Percentiles rank a stretch among this genome's conserved stretches.
Conservation (phyloP, 1,284 basidiomycete species). For the Pyrrhoderma noxium region DNA sequence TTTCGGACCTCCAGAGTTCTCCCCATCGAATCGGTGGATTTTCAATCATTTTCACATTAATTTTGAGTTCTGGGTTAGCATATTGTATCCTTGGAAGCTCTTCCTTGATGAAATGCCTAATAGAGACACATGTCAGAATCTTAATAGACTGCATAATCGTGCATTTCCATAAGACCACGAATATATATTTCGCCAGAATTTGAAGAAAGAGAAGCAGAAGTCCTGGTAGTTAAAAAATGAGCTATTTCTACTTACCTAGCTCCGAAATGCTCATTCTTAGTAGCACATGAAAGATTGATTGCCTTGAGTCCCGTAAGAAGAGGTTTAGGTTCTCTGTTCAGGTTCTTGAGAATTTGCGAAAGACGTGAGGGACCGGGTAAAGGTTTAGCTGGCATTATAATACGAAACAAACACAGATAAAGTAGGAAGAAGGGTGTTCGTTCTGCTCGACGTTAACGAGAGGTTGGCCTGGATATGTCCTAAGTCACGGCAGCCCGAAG, state of each 20-base stretch:
- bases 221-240: no score
- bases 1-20: constrained; percentile 52
- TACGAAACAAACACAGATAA: not conserved
- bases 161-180: no score
- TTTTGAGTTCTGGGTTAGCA: constrained; percentile 56
- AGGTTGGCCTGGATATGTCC: not conserved
- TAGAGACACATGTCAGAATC: not conserved
- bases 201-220: no score
- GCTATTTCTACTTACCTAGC: constrained; percentile 51
- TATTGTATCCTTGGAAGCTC: constrained; percentile 67
- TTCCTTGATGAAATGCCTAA: constrained; percentile 69
- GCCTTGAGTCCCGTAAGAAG: constrained; percentile 42
- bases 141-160: no score
- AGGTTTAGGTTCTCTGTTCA: constrained; percentile 52
- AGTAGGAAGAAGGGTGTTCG: no score
- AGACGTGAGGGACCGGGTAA: constrained; percentile 48
- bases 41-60: constrained; percentile 45
- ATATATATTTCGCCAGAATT: no score
- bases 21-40: constrained; percentile 34
- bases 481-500: not conserved
- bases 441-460: not conserved
- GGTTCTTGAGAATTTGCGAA: constrained; percentile 42
- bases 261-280: constrained; percentile 65
- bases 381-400: constrained; percentile 35
- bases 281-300: constrained; percentile 51